Evolutionary conservation across 352 stramenopile species (phyloP).

Genomic region (Phytophthora hibernalis): DNA sequence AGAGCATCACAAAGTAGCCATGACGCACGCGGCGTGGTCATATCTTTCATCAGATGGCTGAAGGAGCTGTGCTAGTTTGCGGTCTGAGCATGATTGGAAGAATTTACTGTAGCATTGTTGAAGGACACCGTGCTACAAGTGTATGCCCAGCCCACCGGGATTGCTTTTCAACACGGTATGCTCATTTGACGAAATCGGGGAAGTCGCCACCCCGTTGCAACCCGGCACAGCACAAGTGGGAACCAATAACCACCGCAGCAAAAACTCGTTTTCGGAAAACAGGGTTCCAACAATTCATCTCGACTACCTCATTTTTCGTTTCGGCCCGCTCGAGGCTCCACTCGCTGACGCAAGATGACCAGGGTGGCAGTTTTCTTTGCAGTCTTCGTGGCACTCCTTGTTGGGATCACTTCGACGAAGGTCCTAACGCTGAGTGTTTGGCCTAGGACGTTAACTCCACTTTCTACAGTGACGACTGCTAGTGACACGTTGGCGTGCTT

Average conservation of each 20-base stretch:
- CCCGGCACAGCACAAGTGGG: constrained; percentile 10
- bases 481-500: constrained; percentile 1
- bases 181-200: constrained; percentile 31
- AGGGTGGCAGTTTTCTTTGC: constrained; percentile 15
- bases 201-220: constrained; percentile 16
- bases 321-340: constrained; percentile 17
- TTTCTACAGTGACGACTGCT: constrained; percentile 9
- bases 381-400: constrained; percentile 11
- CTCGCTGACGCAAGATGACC: constrained; percentile 22
- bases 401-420: constrained; percentile 17
- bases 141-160: constrained; percentile 27
- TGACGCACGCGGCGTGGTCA: constrained; percentile 19
- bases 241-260: constrained; percentile 10
- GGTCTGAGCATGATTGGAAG: constrained; percentile 18
- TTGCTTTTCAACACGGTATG: constrained; percentile 32
- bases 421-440: constrained; percentile 10
- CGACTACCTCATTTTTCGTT: constrained; percentile 21
- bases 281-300: constrained; percentile 11
- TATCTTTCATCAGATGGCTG: constrained; percentile 15
- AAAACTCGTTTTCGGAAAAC: constrained; percentile 15
- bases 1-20: neutral
- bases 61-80: neutral
- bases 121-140: constrained; percentile 2
- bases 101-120: constrained; percentile 11
- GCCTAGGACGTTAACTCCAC: constrained; percentile 10